Base-by-base conservation (phyloP, 768 basidiomycete genomes). In the Boletus fagicola region DNA sequence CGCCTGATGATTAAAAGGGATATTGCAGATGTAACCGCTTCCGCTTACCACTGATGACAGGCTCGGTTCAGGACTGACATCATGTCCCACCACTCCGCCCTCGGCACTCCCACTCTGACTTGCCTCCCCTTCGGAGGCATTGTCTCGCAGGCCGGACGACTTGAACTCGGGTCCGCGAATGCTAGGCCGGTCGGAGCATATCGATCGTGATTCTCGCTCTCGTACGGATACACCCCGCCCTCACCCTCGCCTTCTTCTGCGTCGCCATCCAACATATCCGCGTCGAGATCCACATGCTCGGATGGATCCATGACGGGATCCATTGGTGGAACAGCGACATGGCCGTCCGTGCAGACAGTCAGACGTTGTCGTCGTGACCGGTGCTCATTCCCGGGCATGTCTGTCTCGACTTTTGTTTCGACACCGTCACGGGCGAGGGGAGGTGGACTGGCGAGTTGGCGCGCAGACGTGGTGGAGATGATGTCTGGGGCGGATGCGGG, bases 321-420 rank as follows among this genome's bases (percentile, higher is more conserved):
- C 48, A 55, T 62, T 5, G 36, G 52, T 10, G 62, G 58, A 5
- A 49, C 12, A 10, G 1, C 30, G 38, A 71, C 16, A 4, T 71
- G 70, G 0, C 67, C 71, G 2, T 61, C 64, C 3, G 70, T 72
- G 3, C 72, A 69, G 26, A 72, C 60, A 2, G 57, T 68, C 11
- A 60, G 66, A 8, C 68, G 68, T 35, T 54, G 38, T 4, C 70
- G 57, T 15, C 65, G 58, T 1, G 51, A 7, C 0, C 69, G 63
- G 35, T 53, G 57, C 0, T 59, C 62, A 4, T 51, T 51, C 1
- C 58, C 58, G 1, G 65, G 40, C 16, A 69, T 12, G 38, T 73
- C 72, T 0, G 58, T 61, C 49, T 73, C 72, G 1, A 74, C 72
- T 35, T 73, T 73, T 0, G 72, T 73, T 50, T 73, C 72, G 1